These are phyloP conservation scores for Aspergillus glaucus DNA, from an alignment of 2,329 filamentous ascomycete genomes.

Conservation along the genomic window DNA sequence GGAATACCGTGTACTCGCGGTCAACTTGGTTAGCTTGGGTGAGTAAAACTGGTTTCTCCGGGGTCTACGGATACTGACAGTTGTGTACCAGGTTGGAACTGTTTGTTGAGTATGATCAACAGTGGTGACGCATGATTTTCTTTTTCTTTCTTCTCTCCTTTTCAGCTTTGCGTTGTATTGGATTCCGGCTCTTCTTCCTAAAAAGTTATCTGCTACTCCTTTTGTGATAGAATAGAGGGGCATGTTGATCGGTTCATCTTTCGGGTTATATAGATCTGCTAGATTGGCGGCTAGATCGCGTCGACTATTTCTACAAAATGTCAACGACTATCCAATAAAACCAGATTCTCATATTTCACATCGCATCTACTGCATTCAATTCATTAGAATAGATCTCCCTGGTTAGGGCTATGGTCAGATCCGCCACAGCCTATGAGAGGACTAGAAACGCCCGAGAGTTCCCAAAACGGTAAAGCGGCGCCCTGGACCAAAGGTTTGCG, in stretches of 20 bases:
- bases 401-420: slow-evolving; percentile 13
- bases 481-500: slow-evolving; percentile 9
- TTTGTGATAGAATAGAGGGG: no score
- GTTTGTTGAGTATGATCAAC: slow-evolving; percentile 53
- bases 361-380: background rate
- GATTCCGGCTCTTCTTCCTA: no score
- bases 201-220: no score
- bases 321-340: background rate
- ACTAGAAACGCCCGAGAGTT: slow-evolving; percentile 8
- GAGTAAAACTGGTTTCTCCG: slow-evolving; percentile 21
- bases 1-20: slow-evolving; percentile 75
- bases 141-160: background rate
- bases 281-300: no score
- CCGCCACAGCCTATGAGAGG: slow-evolving; percentile 14
- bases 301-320: no score
- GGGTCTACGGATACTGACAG: slow-evolving; percentile 9
- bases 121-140: slow-evolving; percentile 33
- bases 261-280: no score
- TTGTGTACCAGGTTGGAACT: slow-evolving; percentile 48
- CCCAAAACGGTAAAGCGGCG: slow-evolving; percentile 21
- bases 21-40: slow-evolving; percentile 73
- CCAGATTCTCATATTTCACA: background rate
- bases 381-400: background rate
- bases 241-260: no score
- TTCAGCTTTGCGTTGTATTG: no score